These are phyloP conservation scores for Leucosporidium yakuticum DNA, from an alignment of 768 basidiomycete genomes.

Conservation along the genomic window DNA sequence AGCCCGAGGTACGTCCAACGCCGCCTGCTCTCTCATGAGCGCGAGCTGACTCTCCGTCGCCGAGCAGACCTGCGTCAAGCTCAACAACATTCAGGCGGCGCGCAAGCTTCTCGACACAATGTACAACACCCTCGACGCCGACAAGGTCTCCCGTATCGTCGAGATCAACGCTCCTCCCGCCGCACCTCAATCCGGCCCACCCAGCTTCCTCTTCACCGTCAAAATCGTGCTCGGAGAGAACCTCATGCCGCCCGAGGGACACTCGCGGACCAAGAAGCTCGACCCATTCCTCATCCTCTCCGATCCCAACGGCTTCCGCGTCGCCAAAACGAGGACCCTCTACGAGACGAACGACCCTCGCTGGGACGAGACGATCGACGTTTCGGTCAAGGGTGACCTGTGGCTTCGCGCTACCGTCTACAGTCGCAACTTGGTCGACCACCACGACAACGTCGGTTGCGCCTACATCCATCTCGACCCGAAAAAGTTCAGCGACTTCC, in stretches of 20 bases:
- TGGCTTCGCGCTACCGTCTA: slow-evolving; percentile 97
- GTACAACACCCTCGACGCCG: slow-evolving; percentile 85
- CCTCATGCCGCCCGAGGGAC: slow-evolving; percentile 57
- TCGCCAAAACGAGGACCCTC: slow-evolving; percentile 92
- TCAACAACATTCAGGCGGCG: slow-evolving; percentile 94
- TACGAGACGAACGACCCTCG: slow-evolving; percentile 85
- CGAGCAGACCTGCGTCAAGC: slow-evolving; percentile 79
- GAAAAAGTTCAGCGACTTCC: slow-evolving; percentile 73
- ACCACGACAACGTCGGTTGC: slow-evolving; percentile 76
- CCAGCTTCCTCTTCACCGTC: slow-evolving; percentile 66
- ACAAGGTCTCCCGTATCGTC: slow-evolving; percentile 64
- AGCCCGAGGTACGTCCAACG: slow-evolving; percentile 51
- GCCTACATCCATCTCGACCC: slow-evolving; percentile 91
- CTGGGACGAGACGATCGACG: slow-evolving; percentile 97
- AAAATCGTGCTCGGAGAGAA: slow-evolving; percentile 84
- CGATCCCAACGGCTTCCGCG: slow-evolving; percentile 78
- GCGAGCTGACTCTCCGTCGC: background rate
- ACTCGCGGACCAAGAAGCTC: slow-evolving; percentile 61
- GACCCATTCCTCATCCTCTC: slow-evolving; percentile 93
- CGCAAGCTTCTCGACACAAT: slow-evolving; percentile 85
- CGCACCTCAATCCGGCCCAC: slow-evolving; percentile 56
- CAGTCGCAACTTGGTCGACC: slow-evolving; percentile 81
- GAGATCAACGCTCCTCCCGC: slow-evolving; percentile 39
- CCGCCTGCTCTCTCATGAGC: too few species aligned
- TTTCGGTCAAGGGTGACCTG: slow-evolving; percentile 84